Evolutionary conservation across 495 filamentous ascomycete genomes (phyloP), one percentile per base, ranked within the genome.

Genomic region (Penicillium nucicola): DNA sequence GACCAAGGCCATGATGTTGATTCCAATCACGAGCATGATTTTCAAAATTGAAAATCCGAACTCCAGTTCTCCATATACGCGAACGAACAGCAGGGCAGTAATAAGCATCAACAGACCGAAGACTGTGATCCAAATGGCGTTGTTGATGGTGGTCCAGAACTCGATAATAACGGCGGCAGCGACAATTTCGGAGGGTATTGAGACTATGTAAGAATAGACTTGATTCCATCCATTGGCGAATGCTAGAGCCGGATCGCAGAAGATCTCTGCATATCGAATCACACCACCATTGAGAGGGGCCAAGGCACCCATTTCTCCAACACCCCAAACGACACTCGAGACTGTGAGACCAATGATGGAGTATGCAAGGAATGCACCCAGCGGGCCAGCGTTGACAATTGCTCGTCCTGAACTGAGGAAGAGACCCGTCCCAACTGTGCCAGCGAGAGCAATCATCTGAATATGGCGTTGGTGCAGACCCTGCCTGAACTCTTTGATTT

Each of bases 321-420:
- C 44, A 18, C 49, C 47, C 22, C 60, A 54, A 3, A 58, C 42
- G 6, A 69, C 63, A 38, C 52, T 45, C 7, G 46, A 36, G 4
- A 57, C 50, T 3, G 48, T 37, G 28, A 60, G 33, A 10, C 66
- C 65, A 18, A 66, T 55, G 5, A 65, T 39, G 3, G 54, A 31
- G 31, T 68, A 70, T 9, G 54, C 64, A 19, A 69, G 39, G 46
- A 69, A 57, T 4, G 57, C 55, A 9, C 83, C 76, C 9, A 69
- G 80, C 22, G 88, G 88, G 2, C 84, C 84, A 48, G 77, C 79
- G 44, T 70, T 65, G 18, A 78, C 76, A 40, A 86, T 76, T 14
- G 80, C 77, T 36, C 74, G 65, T 35, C 83, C 82, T 28, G 81
- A 85, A 46, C 53, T 53, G 34, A 69, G 53, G 20, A 66, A 66